Base-by-base conservation (phyloP, 768 basidiomycete genomes). In the Boletus insuetus region DNA sequence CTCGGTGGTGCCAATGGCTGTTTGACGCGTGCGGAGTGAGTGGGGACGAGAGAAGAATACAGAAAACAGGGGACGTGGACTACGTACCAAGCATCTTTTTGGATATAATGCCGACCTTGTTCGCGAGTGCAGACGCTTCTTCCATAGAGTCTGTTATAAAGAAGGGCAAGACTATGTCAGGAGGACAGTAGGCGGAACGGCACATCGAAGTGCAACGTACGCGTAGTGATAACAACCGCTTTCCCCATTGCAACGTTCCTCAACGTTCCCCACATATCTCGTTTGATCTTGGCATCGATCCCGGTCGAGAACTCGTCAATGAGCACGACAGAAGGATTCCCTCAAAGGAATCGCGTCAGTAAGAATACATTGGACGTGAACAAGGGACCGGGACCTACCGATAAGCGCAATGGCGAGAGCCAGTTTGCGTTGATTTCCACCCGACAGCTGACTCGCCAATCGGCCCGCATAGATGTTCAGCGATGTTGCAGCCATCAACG, bases 251-350 rank as follows among this genome's bases (percentile, higher is more conserved):
- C 79, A 6, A 88, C 84, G 26, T 77, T 79, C 51, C 84, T 75
- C 52, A 91, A 74, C 0, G 86, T 89, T 16, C 74, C 73, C 90
- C 90, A 91, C 85, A 91, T 89, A 31, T 91, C 87, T 35, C 90
- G 75, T 69, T 91, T 91, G 77, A 85, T 90, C 69, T 84, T 89
- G 9, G 89, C 86, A 65, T 91, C 90, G 46, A 91, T 83, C 6
- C 90, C 90, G 3, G 88, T 89, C 7, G 87, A 89, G 67, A 89
- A 91, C 64, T 91, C 89, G 57, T 92, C 90, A 44, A 92, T 90
- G 20, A 91, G 78, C 3, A 91, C 74, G 4, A 91, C 89, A 4
- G 86, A 74, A 5, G 89, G 86, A 60, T 91, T 91, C 6, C 87
- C 88, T 85, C 48, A 16, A 3, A 13, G 4, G 13, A 46, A 17